Evolutionary conservation across 179 eudicot genomes (phyloP), one percentile per base, ranked within the genome.

Genomic region (Dionaea muscipula): DNA sequence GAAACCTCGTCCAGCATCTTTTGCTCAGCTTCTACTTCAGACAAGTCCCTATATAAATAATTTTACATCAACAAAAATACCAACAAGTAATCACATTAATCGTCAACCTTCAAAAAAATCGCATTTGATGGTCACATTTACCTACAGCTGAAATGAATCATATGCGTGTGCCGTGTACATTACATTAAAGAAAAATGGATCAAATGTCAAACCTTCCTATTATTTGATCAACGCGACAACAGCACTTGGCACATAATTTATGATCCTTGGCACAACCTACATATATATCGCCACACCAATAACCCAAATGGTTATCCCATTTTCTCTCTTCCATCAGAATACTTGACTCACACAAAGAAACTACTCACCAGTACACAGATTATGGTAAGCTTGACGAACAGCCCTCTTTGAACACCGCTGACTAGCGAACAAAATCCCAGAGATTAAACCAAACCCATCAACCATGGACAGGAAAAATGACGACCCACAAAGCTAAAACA

Each of bases 301-400:
- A 24, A 38, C n/a, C 7, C 20, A 53, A 24, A 55, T 13, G 28
- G 20, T 24, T n/a, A 17, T 38, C 46, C 44, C 20, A 25, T 20
- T 8, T 18, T 5, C 0, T 13, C 53, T 2, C 28, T 2, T 33
- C 15, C 15, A 6, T 18, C 24, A 25, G 4, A 26, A 60, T n/a
- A n/a, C 25, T 24, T 23, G 38, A 9, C 27, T 23, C 24, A 53
- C 23, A 19, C 19, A 24, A 7, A 0, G 16, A 45, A 26, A 71
- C 81, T 62, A 70, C 35, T 31, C 35, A 86, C 90, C 93, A 39
- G 57, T 51, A 51, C 95, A 90, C 2, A 90, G 78, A 70, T 81
- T 90, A 59, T 74, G 94, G 73, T 84, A 84, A 47, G 97, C 95
- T 68, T 90, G 97, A 51, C 94, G 85, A 78, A 90, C 97, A 49